Evolutionary conservation across 495 filamentous ascomycete genomes (phyloP).

Genomic region (Penicillium cinerascens): DNA sequence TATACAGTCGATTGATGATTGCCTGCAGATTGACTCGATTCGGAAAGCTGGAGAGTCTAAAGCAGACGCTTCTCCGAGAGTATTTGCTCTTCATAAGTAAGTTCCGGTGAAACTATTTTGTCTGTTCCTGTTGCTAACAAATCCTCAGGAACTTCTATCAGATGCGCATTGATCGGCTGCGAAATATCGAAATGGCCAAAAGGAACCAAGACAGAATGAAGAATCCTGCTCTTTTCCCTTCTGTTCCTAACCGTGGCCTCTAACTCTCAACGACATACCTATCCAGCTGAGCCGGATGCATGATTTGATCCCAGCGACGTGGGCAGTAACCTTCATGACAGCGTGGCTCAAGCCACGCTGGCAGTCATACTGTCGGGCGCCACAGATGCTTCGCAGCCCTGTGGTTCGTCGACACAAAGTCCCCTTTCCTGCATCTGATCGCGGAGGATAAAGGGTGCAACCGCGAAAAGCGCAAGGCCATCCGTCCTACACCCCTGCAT

Average conservation of each 20-base stretch:
- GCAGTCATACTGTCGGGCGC: too few relatives aligned
- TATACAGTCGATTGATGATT: background rate
- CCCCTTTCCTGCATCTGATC: background rate
- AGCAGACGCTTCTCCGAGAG: constrained; percentile 55
- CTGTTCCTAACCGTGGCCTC: constrained; percentile 70
- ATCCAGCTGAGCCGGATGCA: too few relatives aligned
- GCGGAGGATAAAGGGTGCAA: background rate
- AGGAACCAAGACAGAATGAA: constrained; percentile 77
- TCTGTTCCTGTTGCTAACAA: constrained; percentile 1
- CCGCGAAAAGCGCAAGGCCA: background rate
- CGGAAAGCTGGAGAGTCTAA: constrained; percentile 32
- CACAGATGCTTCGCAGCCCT: background rate
- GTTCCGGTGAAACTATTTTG: constrained; percentile 10
- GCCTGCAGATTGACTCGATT: constrained; percentile 37
- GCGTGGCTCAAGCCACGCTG: too few relatives aligned
- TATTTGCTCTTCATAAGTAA: constrained; percentile 85
- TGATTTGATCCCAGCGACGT: too few relatives aligned
- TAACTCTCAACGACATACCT: constrained; percentile 11
- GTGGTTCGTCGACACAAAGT: background rate
- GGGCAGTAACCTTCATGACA: background rate
- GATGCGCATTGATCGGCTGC: constrained; percentile 72
- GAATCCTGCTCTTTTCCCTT: constrained; percentile 76
- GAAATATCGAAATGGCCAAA: constrained; percentile 74
- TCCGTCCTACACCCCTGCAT: background rate
- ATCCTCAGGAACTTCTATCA: constrained; percentile 71